A percentile compares a stretch with the other conserved stretches of the same genome.
phyloP scores from a whole-genome alignment of 192 early-diverging fungal species.

The Chytriomyces sp. region DNA sequence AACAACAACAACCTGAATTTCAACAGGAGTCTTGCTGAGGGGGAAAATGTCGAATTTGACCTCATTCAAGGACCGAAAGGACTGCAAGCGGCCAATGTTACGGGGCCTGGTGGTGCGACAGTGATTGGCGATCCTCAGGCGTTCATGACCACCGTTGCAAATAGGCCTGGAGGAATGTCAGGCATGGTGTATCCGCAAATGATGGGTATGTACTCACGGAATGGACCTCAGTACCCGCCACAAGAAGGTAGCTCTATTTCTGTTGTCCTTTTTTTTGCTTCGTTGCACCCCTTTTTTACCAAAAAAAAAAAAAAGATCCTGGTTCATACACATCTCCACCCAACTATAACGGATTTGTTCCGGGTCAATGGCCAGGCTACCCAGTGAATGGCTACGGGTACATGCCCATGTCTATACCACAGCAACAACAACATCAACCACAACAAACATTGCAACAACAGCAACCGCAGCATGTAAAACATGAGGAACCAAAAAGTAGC shows the following conservation, averaged over 20 bases:
- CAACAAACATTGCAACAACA: too few relatives aligned
- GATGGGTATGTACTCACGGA: neutral
- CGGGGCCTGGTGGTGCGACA: conserved; percentile 70
- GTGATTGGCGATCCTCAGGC: conserved; percentile 80
- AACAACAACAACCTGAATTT: too few relatives aligned
- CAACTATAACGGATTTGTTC: too few relatives aligned
- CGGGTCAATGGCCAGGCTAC: too few relatives aligned
- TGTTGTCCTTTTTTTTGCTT: neutral
- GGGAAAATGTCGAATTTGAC: conserved; percentile 53
- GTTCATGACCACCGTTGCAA: neutral
- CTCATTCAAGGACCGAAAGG: conserved; percentile 76
- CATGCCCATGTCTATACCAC: too few relatives aligned
- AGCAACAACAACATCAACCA: too few relatives aligned
- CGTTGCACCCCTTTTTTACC: neutral
- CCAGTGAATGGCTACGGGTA: too few relatives aligned
- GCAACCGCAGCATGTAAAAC: too few relatives aligned
- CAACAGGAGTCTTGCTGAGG: conserved; percentile 43
- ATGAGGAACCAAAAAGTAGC: too few relatives aligned
- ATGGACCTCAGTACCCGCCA: neutral
- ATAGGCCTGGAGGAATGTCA: neutral
- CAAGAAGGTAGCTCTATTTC: neutral
- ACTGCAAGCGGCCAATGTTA: conserved; percentile 79
- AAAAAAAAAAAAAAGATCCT: too few relatives aligned
- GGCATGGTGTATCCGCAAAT: neutral
- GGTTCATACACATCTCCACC: too few relatives aligned